Conservation (phyloP, 225 moss, liverwort and hornwort species). For the Bryum argenteum region DNA sequence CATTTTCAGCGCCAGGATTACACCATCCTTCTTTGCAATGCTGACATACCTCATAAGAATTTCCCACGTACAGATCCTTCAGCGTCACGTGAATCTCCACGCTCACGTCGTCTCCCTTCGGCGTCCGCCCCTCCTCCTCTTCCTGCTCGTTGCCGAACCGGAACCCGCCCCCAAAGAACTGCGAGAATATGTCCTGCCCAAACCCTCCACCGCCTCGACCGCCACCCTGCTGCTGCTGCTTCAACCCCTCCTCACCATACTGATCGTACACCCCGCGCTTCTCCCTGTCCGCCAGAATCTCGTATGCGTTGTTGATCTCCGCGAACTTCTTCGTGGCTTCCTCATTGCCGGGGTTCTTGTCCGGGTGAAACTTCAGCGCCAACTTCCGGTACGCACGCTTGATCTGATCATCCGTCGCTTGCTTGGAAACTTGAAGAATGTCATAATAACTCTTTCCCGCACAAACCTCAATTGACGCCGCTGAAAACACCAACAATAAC, state of each 20-base stretch:
- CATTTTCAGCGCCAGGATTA: not conserved
- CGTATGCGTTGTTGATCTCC: constrained; percentile 86
- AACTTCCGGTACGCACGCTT: constrained; percentile 82
- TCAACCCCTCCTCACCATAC: constrained; percentile 87
- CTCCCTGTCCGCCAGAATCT: constrained; percentile 71
- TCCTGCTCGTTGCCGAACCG: constrained; percentile 59
- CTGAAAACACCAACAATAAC: constrained; percentile 45
- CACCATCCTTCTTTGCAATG: not conserved
- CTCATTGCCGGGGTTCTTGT: constrained; percentile 84
- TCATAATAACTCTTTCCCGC: constrained; percentile 81
- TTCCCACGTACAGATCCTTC: constrained; percentile 85
- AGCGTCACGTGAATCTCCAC: constrained; percentile 82
- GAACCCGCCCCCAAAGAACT: constrained; percentile 82
- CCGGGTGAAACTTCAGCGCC: constrained; percentile 87
- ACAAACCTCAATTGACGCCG: constrained; percentile 37
- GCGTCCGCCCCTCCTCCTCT: constrained; percentile 67
- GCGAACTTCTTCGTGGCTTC: constrained; percentile 89
- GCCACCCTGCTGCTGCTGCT: constrained; percentile 64
- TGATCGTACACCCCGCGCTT: constrained; percentile 74
- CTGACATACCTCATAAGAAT: constrained; percentile 52
- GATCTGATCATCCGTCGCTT: constrained; percentile 82
- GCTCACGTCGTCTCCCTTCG: constrained; percentile 83
- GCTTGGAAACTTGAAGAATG: constrained; percentile 67
- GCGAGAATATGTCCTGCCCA: constrained; percentile 76
- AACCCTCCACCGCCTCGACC: constrained; percentile 74